Evolutionary conservation across 495 filamentous ascomycete genomes (phyloP), one percentile per base, ranked within the genome.

Genomic region (Daldinia bambusicola): DNA sequence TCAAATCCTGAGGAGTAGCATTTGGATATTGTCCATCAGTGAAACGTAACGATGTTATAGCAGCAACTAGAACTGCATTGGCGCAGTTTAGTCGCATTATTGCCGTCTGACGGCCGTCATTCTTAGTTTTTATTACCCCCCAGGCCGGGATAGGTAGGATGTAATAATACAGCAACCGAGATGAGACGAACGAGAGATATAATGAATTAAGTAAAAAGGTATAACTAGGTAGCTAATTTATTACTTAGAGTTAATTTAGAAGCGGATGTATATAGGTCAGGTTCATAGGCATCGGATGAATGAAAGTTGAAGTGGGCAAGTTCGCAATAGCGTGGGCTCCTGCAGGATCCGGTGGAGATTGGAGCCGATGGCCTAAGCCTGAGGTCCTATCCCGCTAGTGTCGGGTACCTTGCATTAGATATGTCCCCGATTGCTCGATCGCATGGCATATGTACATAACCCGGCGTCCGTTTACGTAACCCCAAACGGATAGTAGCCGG

Each of bases 401-500:
- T 55, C 56, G 65, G 65, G 70, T 73, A 73, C 70, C 70, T 73
- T 73, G 66, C 70, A 73, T 69, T 52, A 65, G 9, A 37, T 22
- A 38, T 58, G 9, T 57, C 43, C 50, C 43, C 43, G 43, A 48
- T 48, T 48, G 2, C 18, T 48, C 16, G 18, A 48, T 48, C 0
- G 2, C 1, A 45, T 2, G 18, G 22, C 22, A 31, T 53, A 53
- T 1, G 1, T 32, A 53, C 26, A 53, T 53, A 53, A 16, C 3
- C 10, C 2, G 7, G 10, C n/a, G n/a, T n/a, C n/a, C n/a, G n/a
- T 22, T 22, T 48, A 48, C 20, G 43, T 40, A 48, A 48, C 18
- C 9, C 9, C 18, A 20, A 5, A 22, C 4, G 18, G 10, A 48
- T 9, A n/a, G n/a, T n/a, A n/a, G n/a, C n/a, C n/a, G n/a, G n/a